Percentiles rank a stretch among this genome's conserved stretches.
phyloP scores from a whole-genome alignment of 2,329 filamentous ascomycete species.

The Botrytis porri region DNA sequence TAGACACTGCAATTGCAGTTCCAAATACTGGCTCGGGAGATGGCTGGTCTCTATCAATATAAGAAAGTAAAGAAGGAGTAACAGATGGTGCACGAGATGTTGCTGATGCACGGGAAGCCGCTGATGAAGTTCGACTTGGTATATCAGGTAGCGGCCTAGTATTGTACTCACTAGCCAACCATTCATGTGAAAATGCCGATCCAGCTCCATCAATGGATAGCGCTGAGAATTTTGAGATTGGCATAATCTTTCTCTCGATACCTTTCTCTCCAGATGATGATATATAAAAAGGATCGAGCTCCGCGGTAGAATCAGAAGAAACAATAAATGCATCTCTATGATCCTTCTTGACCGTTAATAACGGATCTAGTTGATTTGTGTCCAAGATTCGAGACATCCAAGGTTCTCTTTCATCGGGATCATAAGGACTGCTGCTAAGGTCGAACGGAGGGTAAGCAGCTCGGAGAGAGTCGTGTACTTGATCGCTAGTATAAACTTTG shows the following conservation, averaged over 20 bases:
- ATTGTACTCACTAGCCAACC: constrained; percentile 11
- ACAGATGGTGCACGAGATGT: constrained; percentile 25
- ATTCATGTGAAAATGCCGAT: background rate
- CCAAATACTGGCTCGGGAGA: constrained; percentile 27
- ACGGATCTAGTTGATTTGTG: background rate
- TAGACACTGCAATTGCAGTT: constrained; percentile 22
- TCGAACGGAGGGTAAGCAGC: constrained; percentile 5
- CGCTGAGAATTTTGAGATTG: background rate
- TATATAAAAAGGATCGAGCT: constrained; percentile 10
- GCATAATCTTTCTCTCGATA: background rate
- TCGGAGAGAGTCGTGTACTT: constrained; percentile 15
- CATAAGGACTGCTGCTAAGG: background rate
- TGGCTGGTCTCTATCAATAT: constrained; percentile 23
- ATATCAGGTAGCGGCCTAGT: constrained; percentile 14
- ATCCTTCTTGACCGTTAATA: background rate
- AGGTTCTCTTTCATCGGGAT: background rate
- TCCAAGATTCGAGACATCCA: constrained; percentile 3
- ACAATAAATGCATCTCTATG: constrained; percentile 16
- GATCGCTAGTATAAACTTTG: constrained; percentile 19
- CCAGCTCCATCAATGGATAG: constrained; percentile 5
- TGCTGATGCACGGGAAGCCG: constrained; percentile 13
- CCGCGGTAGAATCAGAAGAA: background rate
- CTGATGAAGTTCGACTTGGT: constrained; percentile 14
- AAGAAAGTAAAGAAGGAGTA: constrained; percentile 24
- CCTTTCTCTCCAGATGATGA: background rate